These are phyloP conservation scores for Fraxinus quadrangulata DNA, from an alignment of 257 asterid species.

Conservation along the genomic window DNA sequence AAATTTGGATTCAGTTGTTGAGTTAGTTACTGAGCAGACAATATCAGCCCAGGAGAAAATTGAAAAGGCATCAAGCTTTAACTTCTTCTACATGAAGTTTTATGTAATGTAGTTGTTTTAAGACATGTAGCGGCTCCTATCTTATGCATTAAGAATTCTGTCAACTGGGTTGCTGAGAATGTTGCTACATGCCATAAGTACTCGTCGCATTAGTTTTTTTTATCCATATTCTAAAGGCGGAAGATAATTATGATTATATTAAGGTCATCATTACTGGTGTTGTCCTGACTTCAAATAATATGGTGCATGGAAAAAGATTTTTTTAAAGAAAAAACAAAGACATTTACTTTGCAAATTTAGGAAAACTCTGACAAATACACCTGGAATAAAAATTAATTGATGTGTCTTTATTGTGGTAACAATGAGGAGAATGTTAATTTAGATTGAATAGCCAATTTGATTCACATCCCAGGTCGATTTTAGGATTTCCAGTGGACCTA, in stretches of 20 bases:
- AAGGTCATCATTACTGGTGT: neutral
- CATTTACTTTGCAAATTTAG: neutral
- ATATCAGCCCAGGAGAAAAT: constrained; percentile 61
- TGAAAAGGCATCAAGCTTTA: constrained; percentile 57
- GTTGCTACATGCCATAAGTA: constrained; percentile 8
- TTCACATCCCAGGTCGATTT: neutral
- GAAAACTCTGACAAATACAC: neutral
- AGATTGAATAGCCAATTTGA: neutral
- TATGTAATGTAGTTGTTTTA: constrained; percentile 21
- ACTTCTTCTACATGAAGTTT: constrained; percentile 21
- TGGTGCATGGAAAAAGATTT: neutral
- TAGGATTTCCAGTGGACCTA: neutral
- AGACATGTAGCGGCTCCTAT: neutral
- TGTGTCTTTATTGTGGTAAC: neutral
- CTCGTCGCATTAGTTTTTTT: neutral
- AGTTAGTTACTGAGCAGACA: constrained; percentile 66
- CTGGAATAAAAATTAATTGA: neutral
- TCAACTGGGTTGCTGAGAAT: constrained; percentile 1
- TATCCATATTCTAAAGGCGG: constrained; percentile 1
- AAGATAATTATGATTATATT: neutral
- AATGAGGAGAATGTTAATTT: neutral
- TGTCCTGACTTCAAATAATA: neutral
- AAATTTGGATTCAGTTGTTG: constrained; percentile 57
- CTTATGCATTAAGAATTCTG: constrained; percentile 7
- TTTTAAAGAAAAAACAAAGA: neutral